Evolutionary conservation across 805 yeast genomes (phyloP).

Genomic region (Yarrowia yakushimensis): DNA sequence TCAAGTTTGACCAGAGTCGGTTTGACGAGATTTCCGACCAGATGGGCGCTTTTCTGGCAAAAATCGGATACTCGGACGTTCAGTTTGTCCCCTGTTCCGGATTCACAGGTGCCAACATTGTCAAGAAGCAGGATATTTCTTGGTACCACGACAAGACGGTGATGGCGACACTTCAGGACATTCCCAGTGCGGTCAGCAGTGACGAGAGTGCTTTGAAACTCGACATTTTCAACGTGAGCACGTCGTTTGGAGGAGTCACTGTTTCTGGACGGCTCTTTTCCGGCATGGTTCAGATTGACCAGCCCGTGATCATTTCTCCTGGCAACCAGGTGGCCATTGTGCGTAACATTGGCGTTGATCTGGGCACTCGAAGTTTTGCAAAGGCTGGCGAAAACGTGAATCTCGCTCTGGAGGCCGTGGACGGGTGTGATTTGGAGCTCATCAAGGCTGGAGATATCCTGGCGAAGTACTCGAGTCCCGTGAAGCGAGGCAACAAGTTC

Average conservation of each 20-base stretch:
- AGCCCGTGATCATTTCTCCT: constrained; percentile 57
- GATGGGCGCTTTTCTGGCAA: constrained; percentile 49
- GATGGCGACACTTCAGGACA: constrained; percentile 38
- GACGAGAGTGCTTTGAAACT: constrained; percentile 50
- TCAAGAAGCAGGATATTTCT: constrained; percentile 40
- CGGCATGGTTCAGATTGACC: constrained; percentile 71
- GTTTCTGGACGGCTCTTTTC: constrained; percentile 63
- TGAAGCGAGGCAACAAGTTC: constrained; percentile 48
- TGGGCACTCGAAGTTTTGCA: constrained; percentile 22
- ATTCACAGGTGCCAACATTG: constrained; percentile 62
- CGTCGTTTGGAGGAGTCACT: constrained; percentile 47
- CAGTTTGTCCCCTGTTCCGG: constrained; percentile 69
- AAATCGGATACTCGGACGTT: constrained; percentile 50
- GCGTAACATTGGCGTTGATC: constrained; percentile 30
- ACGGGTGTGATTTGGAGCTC: constrained; percentile 40
- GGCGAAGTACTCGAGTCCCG: constrained; percentile 46
- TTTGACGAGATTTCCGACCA: constrained; percentile 50
- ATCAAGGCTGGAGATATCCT: constrained; percentile 67
- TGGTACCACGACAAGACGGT: constrained; percentile 52
- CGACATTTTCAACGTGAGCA: constrained; percentile 60
- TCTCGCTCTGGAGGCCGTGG: constrained; percentile 47
- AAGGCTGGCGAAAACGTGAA: constrained; percentile 53
- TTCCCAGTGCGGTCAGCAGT: constrained; percentile 28
- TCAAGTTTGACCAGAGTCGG: constrained; percentile 53
- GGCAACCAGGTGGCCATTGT: constrained; percentile 37